Evolutionary conservation across 148 eudicot genomes (phyloP).

Genomic region (Vaccinium darrowii): DNA sequence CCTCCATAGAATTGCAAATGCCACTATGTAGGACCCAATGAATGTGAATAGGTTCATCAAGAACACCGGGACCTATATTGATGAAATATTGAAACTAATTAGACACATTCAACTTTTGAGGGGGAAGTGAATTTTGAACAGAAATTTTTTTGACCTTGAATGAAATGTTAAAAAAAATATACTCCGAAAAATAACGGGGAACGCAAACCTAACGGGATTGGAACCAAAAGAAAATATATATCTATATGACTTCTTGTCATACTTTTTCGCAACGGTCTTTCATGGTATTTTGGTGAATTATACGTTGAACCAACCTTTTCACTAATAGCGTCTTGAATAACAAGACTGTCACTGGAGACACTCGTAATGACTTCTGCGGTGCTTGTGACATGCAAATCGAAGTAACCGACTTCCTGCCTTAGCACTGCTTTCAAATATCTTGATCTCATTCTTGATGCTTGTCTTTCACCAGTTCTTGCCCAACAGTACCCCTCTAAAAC

Average conservation of each 20-base stretch:
- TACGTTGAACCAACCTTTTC: constrained; percentile 48
- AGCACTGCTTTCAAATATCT: constrained; percentile 68
- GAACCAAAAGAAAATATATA: no score
- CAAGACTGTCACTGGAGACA: constrained; percentile 69
- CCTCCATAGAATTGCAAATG: constrained; percentile 62
- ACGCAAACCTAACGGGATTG: no score
- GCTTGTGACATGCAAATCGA: constrained; percentile 67
- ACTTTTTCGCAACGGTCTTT: no score
- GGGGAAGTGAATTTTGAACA: no score
- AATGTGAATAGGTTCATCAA: constrained; percentile 69
- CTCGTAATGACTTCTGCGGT: constrained; percentile 65
- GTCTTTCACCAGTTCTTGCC: constrained; percentile 84
- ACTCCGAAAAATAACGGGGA: no score
- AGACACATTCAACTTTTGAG: not conserved
- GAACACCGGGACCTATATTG: constrained; percentile 65
- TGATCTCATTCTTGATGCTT: constrained; percentile 66
- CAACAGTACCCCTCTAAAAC: constrained; percentile 74
- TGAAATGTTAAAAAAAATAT: no score
- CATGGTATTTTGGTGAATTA: no score
- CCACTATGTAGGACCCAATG: constrained; percentile 54
- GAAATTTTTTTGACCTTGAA: no score
- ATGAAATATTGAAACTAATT: not conserved
- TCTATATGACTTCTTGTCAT: no score
- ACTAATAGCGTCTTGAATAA: constrained; percentile 74
- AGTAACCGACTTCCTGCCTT: constrained; percentile 78